Evolutionary conservation across 441 rosid species (phyloP), one percentile per base, ranked within the genome.

Genomic region (Pelargonium citronellum): DNA sequence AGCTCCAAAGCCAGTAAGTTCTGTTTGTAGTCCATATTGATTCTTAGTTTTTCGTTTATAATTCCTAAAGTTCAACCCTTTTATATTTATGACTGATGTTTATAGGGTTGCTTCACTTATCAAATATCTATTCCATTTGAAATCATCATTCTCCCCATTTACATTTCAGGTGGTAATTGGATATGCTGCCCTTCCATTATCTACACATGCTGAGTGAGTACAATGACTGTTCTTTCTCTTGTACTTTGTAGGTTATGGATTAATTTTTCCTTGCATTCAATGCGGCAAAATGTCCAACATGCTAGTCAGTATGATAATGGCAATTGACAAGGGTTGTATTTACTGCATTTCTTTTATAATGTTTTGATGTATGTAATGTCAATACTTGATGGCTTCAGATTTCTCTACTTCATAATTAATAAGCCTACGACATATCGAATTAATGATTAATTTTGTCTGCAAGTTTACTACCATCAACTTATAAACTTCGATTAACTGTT

Each of bases 1-100:
- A 86, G 96, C 98, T 81, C 98, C 99, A 75, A 91, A 95, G 80
- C 99, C 99, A 62, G 99, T 95, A 75, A 84, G 90, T 77, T 46
- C 71, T 72, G 44, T 66, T 19, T 53, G 61, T 71, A 67, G 70
- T 58, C 71, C 13, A 51, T 57, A n/a, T 11, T 20, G 53, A 11
- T 68, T 30, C 72, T 46, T 15, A 15, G 3, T 9, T 6, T 30
- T 72, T 19, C 39, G 64, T 30, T 30, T 13, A 62, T 24, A 7
- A 30, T 58, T 53, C 27, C 30, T 39, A 43, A 68, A 37, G 30
- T 72, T 61, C 20, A 34, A 58, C 12, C 37, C 37, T 61, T 58
- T 66, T 66, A 15, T 41, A 39, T 74, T 58, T 44, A 58, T 9
- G 24, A 46, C 62, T 41, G 20, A 7, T 67, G 34, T 27, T 27